Conservation (phyloP, 306 rosid species). For the Neltuma alba region DNA sequence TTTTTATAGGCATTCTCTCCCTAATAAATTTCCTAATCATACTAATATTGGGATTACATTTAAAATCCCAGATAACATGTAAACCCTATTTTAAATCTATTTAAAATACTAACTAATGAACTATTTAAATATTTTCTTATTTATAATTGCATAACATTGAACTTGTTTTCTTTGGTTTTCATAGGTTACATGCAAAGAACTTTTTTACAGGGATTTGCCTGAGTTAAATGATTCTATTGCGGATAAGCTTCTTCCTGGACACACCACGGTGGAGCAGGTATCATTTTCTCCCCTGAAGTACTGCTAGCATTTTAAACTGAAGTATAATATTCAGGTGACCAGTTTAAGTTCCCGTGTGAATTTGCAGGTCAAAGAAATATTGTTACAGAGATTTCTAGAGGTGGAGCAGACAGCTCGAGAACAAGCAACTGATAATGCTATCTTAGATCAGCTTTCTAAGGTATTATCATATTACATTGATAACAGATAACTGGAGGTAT, state of each 20-base stretch:
- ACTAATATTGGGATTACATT: background rate
- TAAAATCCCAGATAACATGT: background rate
- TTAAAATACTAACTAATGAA: background rate
- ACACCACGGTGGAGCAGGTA: conserved; percentile 83
- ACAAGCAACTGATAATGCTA: conserved; percentile 92
- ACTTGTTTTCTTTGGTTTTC: conserved; percentile 31
- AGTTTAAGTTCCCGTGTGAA: conserved; percentile 34
- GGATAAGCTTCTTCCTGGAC: conserved; percentile 80
- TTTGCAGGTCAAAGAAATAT: conserved; percentile 72
- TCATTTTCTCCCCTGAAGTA: background rate
- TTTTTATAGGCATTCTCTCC: too few species aligned
- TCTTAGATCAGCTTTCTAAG: conserved; percentile 80
- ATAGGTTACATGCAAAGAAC: conserved; percentile 94
- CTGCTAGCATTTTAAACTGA: conserved; percentile 5
- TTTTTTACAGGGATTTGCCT: conserved; percentile 90
- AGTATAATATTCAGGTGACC: conserved; percentile 8
- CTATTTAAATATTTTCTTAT: background rate
- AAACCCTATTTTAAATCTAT: background rate
- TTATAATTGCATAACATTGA: background rate
- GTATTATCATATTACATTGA: conserved; percentile 37
- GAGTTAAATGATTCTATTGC: conserved; percentile 85
- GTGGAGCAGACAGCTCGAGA: conserved; percentile 89
- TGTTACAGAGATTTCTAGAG: conserved; percentile 73
- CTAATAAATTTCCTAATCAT: background rate
- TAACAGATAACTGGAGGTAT: conserved; percentile 10